Evolutionary conservation across 1,284 basidiomycete species (phyloP).

Genomic region (Exsudoporus floridanus): DNA sequence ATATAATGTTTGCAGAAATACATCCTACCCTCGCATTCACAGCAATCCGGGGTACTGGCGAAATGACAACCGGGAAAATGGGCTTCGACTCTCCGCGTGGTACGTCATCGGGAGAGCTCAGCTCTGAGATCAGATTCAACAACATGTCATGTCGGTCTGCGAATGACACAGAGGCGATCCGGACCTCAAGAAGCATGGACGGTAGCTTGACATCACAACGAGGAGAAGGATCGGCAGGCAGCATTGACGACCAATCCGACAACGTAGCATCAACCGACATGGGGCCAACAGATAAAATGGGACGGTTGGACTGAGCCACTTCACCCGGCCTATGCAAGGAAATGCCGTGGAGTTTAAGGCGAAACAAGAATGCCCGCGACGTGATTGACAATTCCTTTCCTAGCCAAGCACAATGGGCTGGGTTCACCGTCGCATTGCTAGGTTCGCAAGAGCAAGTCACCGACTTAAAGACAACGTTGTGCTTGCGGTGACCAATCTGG

Average conservation of each 20-base stretch:
- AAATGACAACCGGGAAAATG: slow-evolving; percentile 35
- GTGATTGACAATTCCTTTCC: slow-evolving; percentile 41
- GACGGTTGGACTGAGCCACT: slow-evolving; percentile 28
- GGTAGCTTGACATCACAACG: slow-evolving; percentile 60
- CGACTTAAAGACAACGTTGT: slow-evolving; percentile 44
- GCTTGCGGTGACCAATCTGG: slow-evolving; percentile 38
- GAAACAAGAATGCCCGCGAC: slow-evolving; percentile 49
- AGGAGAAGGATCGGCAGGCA: slow-evolving; percentile 40
- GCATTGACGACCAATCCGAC: slow-evolving; percentile 56
- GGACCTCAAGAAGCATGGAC: slow-evolving; percentile 50
- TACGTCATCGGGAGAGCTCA: slow-evolving; percentile 21
- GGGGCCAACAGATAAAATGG: slow-evolving; percentile 46
- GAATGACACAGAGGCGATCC: slow-evolving; percentile 48
- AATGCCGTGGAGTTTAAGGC: slow-evolving; percentile 41
- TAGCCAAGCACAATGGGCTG: slow-evolving; percentile 52
- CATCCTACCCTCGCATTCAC: slow-evolving; percentile 50
- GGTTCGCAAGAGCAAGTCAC: slow-evolving; percentile 41
- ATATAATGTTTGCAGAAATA: slow-evolving; percentile 49
- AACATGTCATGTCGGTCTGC: slow-evolving; percentile 55
- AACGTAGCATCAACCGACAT: slow-evolving; percentile 46
- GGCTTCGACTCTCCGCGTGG: slow-evolving; percentile 14
- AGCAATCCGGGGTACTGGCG: slow-evolving; percentile 52
- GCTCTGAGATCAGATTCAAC: slow-evolving; percentile 35
- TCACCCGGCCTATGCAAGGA: slow-evolving; percentile 30
- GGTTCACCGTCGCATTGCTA: slow-evolving; percentile 47